Percentiles rank a stretch among this genome's conserved stretches.
These are phyloP conservation scores for Gossypium australe DNA, from an alignment of 345 rosid species.

Conservation along the genomic window DNA sequence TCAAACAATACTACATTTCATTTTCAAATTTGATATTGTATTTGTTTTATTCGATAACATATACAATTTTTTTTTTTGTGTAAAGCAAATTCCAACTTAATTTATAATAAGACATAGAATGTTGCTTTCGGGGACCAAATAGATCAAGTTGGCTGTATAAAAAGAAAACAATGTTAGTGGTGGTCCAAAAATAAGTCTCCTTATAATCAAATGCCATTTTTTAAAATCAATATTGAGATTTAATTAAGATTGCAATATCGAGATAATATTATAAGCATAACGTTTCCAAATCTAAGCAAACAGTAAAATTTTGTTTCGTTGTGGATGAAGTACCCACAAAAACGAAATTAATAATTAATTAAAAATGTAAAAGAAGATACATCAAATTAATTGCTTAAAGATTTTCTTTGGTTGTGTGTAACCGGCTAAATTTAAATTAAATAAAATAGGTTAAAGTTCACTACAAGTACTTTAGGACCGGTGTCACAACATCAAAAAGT, in stretches of 20 bases:
- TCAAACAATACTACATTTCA: no score
- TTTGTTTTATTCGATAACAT: background rate
- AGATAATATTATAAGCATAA: background rate
- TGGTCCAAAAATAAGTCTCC: background rate
- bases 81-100: background rate
- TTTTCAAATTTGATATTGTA: background rate
- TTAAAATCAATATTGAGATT: background rate
- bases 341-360: no score
- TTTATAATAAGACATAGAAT: background rate
- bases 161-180: background rate
- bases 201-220: background rate
- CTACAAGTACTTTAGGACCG: no score
- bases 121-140: background rate
- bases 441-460: no score
- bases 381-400: no score
- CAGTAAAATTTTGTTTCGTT: no score
- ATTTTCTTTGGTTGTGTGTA: no score
- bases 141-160: background rate
- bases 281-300: background rate
- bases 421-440: no score
- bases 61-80: background rate
- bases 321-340: no score
- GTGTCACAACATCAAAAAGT: no score
- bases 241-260: background rate
- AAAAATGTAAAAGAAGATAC: no score